phyloP scores from a whole-genome alignment of 208 protist species.

The Acanthamoeba rhysodes region DNA sequence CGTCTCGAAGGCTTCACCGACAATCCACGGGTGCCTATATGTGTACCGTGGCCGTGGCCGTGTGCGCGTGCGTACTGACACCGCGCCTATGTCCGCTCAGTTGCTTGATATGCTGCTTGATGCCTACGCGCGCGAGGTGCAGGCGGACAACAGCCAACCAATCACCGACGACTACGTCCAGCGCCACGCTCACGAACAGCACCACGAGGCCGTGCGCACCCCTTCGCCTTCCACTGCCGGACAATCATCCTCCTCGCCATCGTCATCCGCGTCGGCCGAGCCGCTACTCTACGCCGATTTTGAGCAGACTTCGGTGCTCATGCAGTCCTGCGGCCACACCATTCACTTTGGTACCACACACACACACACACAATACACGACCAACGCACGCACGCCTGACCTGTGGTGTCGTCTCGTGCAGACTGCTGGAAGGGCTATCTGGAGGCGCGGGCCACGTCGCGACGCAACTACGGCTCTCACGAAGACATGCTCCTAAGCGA shows the following conservation, averaged over 20 bases:
- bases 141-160: neutral
- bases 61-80: neutral
- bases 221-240: neutral
- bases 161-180: constrained; percentile 55
- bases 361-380: too few relatives aligned
- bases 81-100: neutral
- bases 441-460: neutral
- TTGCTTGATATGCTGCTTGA: constrained; percentile 2
- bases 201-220: neutral
- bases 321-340: constrained; percentile 44
- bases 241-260: neutral
- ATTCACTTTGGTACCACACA: constrained; percentile 20
- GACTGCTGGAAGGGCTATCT: constrained; percentile 35
- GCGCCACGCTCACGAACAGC: neutral
- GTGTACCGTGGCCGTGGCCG: neutral
- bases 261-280: neutral
- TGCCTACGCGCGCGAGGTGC: neutral
- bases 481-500: constrained; percentile 52
- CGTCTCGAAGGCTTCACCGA: neutral
- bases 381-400: neutral
- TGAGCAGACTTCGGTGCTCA: constrained; percentile 12
- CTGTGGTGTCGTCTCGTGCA: neutral
- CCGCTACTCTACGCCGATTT: constrained; percentile 1
- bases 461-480: neutral
- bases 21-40: neutral